Percentiles rank a stretch among this genome's conserved stretches.
Conservation (phyloP, 352 stramenopile genomes). For the Pythium aquatile region DNA sequence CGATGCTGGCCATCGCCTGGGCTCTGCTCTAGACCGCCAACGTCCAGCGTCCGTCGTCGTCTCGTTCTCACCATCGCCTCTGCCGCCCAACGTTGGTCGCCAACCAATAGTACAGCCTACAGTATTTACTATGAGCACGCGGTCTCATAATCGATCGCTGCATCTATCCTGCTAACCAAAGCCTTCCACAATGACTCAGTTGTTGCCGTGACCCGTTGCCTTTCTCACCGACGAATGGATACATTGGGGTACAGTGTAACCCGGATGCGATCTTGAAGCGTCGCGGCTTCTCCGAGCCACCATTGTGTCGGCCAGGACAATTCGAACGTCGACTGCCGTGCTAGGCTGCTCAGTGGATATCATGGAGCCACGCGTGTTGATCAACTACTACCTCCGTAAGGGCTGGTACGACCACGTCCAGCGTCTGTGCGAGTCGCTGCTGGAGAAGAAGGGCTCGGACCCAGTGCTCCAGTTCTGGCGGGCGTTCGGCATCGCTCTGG, state of each 20-base stretch:
- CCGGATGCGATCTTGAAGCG: conserved; percentile 17
- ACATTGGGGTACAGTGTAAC: conserved; percentile 3
- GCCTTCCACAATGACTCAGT: neutral
- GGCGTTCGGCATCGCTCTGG: conserved; percentile 75
- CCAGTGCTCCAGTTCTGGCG: conserved; percentile 84
- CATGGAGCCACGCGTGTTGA: conserved; percentile 68
- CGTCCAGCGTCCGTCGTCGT: neutral
- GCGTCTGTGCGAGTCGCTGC: conserved; percentile 71
- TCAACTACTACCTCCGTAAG: conserved; percentile 89
- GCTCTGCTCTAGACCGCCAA: neutral
- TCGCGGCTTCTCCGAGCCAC: conserved; percentile 19
- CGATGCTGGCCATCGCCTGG: conserved; percentile 1
- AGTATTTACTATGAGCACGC: neutral
- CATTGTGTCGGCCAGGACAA: too few relatives aligned
- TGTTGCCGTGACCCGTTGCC: neutral
- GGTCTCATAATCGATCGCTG: neutral
- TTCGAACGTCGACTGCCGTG: too few relatives aligned
- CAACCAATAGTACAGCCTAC: neutral
- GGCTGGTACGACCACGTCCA: conserved; percentile 87
- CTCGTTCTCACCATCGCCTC: neutral
- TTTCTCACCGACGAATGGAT: neutral
- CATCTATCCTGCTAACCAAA: neutral
- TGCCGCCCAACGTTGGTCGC: neutral
- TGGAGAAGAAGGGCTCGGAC: conserved; percentile 83
- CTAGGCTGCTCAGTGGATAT: neutral